phyloP scores from a whole-genome alignment of 345 rosid species.

The Bruguiera gymnorhiza region DNA sequence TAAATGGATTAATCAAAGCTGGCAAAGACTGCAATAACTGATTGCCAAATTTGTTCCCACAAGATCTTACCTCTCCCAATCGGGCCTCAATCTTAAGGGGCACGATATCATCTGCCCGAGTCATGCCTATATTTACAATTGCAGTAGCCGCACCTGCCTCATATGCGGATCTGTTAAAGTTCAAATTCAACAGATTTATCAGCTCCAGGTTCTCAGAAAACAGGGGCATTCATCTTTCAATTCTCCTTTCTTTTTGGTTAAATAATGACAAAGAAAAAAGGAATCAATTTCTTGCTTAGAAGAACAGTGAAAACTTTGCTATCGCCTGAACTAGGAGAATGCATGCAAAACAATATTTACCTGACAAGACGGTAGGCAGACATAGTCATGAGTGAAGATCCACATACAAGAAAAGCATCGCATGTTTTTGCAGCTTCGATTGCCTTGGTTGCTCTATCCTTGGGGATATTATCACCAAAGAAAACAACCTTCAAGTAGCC shows the following conservation, averaged over 20 bases:
- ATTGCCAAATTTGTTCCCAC: neutral
- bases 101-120: slow-evolving; percentile 82
- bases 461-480: slow-evolving; percentile 92
- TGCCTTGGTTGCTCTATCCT: slow-evolving; percentile 80
- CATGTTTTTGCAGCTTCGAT: slow-evolving; percentile 71
- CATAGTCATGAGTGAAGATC: slow-evolving; percentile 94
- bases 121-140: slow-evolving; percentile 66
- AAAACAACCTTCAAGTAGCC: slow-evolving; percentile 60
- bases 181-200: slow-evolving; percentile 15
- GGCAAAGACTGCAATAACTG: neutral
- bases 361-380: slow-evolving; percentile 85
- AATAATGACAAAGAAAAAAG: neutral
- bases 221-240: neutral
- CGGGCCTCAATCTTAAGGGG: slow-evolving; percentile 76
- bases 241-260: neutral
- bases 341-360: slow-evolving; percentile 28
- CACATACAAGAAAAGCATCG: slow-evolving; percentile 76
- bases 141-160: slow-evolving; percentile 88
- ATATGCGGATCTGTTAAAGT: slow-evolving; percentile 64
- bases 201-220: slow-evolving; percentile 3
- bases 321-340: neutral
- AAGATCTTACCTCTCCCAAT: slow-evolving; percentile 66
- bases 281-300: neutral
- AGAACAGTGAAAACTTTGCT: too few relatives aligned
- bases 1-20: slow-evolving; percentile 5